Evolutionary conservation across 208 protist species (phyloP).

Genomic region (Trypanosoma melophagium): DNA sequence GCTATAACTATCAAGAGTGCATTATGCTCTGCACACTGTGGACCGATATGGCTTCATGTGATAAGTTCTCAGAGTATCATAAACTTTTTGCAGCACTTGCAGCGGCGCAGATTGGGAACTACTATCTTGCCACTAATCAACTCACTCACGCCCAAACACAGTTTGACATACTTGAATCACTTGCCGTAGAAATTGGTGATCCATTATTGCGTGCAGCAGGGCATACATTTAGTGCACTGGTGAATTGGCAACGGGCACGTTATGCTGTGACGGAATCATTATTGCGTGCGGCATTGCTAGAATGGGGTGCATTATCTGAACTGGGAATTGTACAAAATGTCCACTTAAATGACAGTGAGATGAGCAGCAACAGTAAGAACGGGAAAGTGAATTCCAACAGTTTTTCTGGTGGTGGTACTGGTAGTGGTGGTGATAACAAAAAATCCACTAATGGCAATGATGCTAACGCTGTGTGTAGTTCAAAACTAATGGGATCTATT

Average conservation of each 20-base stretch:
- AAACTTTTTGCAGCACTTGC: conserved; percentile 58
- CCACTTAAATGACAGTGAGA: too few relatives aligned
- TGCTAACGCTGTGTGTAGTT: background rate
- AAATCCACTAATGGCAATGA: background rate
- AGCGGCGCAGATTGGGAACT: conserved; percentile 74
- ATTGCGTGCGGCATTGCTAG: conserved; percentile 45
- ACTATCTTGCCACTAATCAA: conserved; percentile 84
- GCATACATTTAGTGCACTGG: conserved; percentile 63
- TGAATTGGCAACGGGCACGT: conserved; percentile 79
- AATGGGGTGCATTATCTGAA: conserved; percentile 49
- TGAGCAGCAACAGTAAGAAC: background rate
- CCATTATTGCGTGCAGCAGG: conserved; percentile 65
- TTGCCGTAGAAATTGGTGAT: conserved; percentile 35
- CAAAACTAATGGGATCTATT: conserved; percentile 29
- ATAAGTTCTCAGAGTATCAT: conserved; percentile 62
- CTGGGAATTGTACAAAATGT: background rate
- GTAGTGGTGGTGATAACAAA: background rate
- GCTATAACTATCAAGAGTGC: conserved; percentile 81
- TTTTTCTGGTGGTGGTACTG: background rate
- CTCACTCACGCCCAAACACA: conserved; percentile 62
- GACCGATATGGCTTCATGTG: conserved; percentile 59
- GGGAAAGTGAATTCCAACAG: background rate
- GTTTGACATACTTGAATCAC: conserved; percentile 48
- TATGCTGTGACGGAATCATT: conserved; percentile 73
- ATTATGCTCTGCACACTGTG: conserved; percentile 84